Percentiles rank a stretch among this genome's conserved stretches.
phyloP scores from a whole-genome alignment of 1,284 basidiomycete genomes.

The Fistulina hepatica region DNA sequence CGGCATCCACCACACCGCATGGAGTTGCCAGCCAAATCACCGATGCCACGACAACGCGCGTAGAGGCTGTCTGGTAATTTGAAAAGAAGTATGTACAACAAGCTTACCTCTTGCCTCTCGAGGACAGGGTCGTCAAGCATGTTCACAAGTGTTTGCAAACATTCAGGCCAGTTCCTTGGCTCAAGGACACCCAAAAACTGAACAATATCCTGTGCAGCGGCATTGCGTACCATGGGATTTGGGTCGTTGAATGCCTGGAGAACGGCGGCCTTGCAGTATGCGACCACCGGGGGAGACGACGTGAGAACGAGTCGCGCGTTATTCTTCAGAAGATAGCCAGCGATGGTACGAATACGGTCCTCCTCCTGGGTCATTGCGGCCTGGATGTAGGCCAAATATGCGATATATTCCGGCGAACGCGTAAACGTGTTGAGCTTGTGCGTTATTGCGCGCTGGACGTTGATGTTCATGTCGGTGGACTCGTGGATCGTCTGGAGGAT shows the following conservation, averaged over 20 bases:
- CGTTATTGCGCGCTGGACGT: slow-evolving; percentile 66
- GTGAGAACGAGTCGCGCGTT: slow-evolving; percentile 67
- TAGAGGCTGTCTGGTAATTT: no score
- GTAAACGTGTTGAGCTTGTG: slow-evolving; percentile 88
- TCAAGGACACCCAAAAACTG: slow-evolving; percentile 78
- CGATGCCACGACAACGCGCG: slow-evolving; percentile 31
- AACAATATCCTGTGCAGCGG: slow-evolving; percentile 85
- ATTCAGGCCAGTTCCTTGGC: slow-evolving; percentile 88
- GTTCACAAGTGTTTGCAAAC: slow-evolving; percentile 71
- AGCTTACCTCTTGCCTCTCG: slow-evolving; percentile 80
- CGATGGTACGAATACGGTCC: slow-evolving; percentile 87
- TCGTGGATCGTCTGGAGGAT: slow-evolving; percentile 79
- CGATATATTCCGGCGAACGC: slow-evolving; percentile 87
- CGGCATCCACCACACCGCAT: no score
- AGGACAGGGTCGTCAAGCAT: slow-evolving; percentile 65
- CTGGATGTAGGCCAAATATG: slow-evolving; percentile 92
- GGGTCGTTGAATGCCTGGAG: slow-evolving; percentile 73
- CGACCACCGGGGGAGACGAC: slow-evolving; percentile 54
- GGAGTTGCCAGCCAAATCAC: no score
- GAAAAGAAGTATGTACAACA: no score
- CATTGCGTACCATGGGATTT: slow-evolving; percentile 80
- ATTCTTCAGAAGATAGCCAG: slow-evolving; percentile 96
- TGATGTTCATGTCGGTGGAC: slow-evolving; percentile 64
- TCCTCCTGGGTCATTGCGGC: slow-evolving; percentile 75
- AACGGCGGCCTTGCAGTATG: slow-evolving; percentile 77